phyloP scores from a whole-genome alignment of 495 filamentous ascomycete genomes.

The Sabuloglossum arenarium region DNA sequence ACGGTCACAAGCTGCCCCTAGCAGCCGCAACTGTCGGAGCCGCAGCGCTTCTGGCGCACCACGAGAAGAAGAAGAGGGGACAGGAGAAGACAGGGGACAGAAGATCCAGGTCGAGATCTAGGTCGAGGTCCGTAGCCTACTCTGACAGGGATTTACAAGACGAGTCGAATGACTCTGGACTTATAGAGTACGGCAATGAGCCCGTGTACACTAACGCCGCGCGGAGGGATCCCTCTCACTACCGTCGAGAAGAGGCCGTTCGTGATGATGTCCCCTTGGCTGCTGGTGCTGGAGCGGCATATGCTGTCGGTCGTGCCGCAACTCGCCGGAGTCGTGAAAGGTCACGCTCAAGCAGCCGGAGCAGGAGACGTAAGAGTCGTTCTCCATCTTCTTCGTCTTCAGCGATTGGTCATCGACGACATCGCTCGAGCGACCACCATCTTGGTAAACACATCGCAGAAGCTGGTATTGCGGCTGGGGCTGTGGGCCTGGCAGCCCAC shows the following conservation, averaged over 20 bases:
- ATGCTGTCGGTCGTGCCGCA: constrained; percentile 9
- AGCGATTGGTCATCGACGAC: constrained; percentile 17
- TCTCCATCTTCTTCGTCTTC: constrained; percentile 3
- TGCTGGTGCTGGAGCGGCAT: constrained; percentile 20
- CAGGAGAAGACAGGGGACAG: constrained; percentile 14
- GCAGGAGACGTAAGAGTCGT: constrained; percentile 16
- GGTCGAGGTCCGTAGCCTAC: constrained; percentile 19
- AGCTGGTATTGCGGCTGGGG: constrained; percentile 47
- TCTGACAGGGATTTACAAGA: constrained; percentile 29
- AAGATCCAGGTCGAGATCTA: constrained; percentile 18
- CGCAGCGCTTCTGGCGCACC: constrained; percentile 51
- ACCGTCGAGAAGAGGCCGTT: constrained; percentile 19
- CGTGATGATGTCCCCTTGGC: constrained; percentile 15
- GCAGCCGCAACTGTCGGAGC: constrained; percentile 60
- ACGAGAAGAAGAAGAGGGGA: constrained; percentile 36
- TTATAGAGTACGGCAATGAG: constrained; percentile 65
- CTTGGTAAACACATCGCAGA: constrained; percentile 34
- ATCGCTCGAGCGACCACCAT: constrained; percentile 36
- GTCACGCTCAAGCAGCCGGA: constrained; percentile 17
- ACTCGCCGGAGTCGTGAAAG: constrained; percentile 20
- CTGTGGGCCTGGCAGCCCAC: constrained; percentile 58
- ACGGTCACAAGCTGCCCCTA: constrained; percentile 55
- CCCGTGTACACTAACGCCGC: constrained; percentile 30
- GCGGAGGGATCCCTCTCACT: constrained; percentile 29
- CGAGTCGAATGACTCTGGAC: constrained; percentile 40